Conservation (phyloP, 495 filamentous ascomycete species). For the Podospora pseudopauciseta region DNA sequence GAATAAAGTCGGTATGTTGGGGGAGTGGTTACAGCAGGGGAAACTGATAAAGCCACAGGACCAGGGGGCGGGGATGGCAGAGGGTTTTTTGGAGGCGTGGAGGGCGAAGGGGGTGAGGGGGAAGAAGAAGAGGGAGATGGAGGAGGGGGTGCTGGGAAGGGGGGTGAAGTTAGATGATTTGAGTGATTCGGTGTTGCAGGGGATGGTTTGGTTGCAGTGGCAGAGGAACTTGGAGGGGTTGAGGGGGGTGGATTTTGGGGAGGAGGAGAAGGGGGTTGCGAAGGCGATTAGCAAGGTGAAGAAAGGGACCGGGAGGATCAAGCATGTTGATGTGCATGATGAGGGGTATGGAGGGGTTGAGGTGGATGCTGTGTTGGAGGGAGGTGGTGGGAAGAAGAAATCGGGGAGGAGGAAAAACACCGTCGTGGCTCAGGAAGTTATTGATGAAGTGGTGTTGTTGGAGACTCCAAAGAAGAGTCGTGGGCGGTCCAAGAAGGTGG, state of each 20-base stretch:
- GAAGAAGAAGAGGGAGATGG: slow-evolving; percentile 27
- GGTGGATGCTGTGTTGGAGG: slow-evolving; percentile 3
- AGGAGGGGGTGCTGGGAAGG: slow-evolving; percentile 17
- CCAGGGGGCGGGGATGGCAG: slow-evolving; percentile 33
- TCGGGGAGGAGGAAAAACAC: slow-evolving; percentile 5
- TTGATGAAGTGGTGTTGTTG: background rate
- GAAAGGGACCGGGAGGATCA: background rate
- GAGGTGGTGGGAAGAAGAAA: slow-evolving; percentile 1
- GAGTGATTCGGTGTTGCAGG: slow-evolving; percentile 85
- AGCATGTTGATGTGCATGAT: background rate
- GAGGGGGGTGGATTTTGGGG: slow-evolving; percentile 10
- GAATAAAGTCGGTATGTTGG: slow-evolving; percentile 63
- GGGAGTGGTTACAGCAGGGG: slow-evolving; percentile 47
- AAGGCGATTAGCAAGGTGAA: background rate
- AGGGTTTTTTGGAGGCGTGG: slow-evolving; percentile 49
- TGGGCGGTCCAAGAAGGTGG: background rate
- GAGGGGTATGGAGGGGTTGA: background rate
- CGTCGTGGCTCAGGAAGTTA: background rate
- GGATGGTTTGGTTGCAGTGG: slow-evolving; percentile 82
- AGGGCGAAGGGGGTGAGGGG: slow-evolving; percentile 19
- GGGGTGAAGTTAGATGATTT: slow-evolving; percentile 79
- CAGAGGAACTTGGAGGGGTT: slow-evolving; percentile 60
- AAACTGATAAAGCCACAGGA: slow-evolving; percentile 36
- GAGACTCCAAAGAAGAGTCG: background rate
- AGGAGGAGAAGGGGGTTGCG: slow-evolving; percentile 3